Evolutionary conservation across 805 yeast genomes (phyloP).

Genomic region (Wickerhamiella spandovensis): DNA sequence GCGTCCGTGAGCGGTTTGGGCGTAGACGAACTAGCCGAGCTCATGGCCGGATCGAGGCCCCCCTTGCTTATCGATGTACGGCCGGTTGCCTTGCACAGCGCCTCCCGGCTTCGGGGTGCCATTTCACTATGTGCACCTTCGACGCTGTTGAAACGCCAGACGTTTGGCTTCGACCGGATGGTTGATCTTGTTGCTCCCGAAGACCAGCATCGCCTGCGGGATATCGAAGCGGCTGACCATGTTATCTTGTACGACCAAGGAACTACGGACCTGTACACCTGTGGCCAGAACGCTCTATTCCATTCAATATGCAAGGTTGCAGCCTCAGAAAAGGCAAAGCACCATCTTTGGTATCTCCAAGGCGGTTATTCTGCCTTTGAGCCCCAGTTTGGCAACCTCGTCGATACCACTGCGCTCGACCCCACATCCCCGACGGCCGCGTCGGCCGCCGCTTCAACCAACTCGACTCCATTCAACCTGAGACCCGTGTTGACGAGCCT

Average conservation of each 20-base stretch:
- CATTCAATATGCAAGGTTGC: slow-evolving; percentile 17
- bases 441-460: not conserved
- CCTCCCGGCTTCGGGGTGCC: slow-evolving; percentile 43
- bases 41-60: not conserved
- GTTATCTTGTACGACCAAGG: slow-evolving; percentile 40
- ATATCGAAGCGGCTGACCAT: slow-evolving; percentile 12
- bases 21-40: not conserved
- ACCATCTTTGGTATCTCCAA: slow-evolving; percentile 15
- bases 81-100: slow-evolving; percentile 62
- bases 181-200: slow-evolving; percentile 26
- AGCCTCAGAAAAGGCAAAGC: slow-evolving; percentile 4
- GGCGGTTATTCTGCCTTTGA: slow-evolving; percentile 17
- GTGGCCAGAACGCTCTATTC: slow-evolving; percentile 14
- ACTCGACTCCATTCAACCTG: slow-evolving; percentile 2
- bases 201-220: slow-evolving; percentile 18
- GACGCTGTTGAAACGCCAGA: slow-evolving; percentile 66
- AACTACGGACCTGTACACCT: slow-evolving; percentile 8
- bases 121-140: slow-evolving; percentile 78
- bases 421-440: not conserved
- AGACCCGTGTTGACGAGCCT: slow-evolving; percentile 5
- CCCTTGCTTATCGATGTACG: slow-evolving; percentile 58
- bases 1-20: slow-evolving; percentile 1
- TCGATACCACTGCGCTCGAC: not conserved
- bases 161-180: slow-evolving; percentile 40
- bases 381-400: not conserved